Evolutionary conservation across 352 stramenopile species (phyloP).

Genomic region (Phytophthora agathidicida): DNA sequence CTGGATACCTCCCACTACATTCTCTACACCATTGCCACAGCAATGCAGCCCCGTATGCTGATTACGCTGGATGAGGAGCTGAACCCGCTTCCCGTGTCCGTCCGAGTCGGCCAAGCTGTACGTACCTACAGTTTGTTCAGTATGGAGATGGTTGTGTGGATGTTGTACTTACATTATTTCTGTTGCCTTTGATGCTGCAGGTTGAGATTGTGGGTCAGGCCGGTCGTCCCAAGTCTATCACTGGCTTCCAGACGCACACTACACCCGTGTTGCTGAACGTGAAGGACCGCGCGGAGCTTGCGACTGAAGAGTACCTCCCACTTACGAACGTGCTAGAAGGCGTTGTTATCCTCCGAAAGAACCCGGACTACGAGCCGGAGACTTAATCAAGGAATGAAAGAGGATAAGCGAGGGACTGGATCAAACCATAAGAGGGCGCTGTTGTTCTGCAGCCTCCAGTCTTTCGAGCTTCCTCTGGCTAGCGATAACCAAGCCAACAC

Average conservation of each 20-base stretch:
- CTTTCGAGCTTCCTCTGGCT: slow-evolving; percentile 16
- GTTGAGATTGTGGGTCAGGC: slow-evolving; percentile 99
- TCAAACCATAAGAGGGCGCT: slow-evolving; percentile 22
- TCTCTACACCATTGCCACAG: slow-evolving; percentile 97
- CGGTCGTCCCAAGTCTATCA: slow-evolving; percentile 99
- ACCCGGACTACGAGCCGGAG: slow-evolving; percentile 91
- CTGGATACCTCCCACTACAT: slow-evolving; percentile 99
- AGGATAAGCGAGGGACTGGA: slow-evolving; percentile 5
- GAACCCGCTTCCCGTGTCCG: slow-evolving; percentile 95
- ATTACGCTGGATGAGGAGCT: slow-evolving; percentile 98
- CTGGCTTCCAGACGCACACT: slow-evolving; percentile 99
- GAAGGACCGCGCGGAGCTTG: slow-evolving; percentile 98
- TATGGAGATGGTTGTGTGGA: not conserved
- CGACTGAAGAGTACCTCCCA: slow-evolving; percentile 97
- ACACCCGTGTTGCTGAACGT: slow-evolving; percentile 98
- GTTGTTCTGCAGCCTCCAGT: slow-evolving; percentile 18
- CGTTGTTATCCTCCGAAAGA: slow-evolving; percentile 98
- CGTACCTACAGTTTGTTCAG: slow-evolving; percentile 20
- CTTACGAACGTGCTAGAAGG: slow-evolving; percentile 97
- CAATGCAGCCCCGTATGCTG: slow-evolving; percentile 99
- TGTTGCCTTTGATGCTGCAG: slow-evolving; percentile 32
- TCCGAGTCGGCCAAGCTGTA: slow-evolving; percentile 98
- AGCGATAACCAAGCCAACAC: slow-evolving; percentile 40
- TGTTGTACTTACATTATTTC: slow-evolving; percentile 21
- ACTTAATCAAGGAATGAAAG: slow-evolving; percentile 49